phyloP scores from a whole-genome alignment of 306 rosid species.

The Vigna hirtella region DNA sequence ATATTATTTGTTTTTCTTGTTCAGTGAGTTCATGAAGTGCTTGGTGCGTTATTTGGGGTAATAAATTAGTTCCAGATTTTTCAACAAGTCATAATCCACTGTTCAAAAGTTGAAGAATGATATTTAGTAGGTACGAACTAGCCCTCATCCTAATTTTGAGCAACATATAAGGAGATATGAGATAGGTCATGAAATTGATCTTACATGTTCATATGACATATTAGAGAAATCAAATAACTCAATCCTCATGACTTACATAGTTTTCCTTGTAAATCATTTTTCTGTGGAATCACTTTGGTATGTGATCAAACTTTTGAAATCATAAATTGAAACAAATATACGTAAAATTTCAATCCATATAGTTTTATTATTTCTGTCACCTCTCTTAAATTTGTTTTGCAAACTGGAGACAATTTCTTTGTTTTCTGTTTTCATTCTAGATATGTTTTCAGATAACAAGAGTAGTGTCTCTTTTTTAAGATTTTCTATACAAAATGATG shows the following conservation, averaged over 20 bases:
- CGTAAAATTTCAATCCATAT: background rate
- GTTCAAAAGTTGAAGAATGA: conserved; percentile 39
- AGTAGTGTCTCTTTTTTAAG: background rate
- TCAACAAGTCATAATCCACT: conserved; percentile 1
- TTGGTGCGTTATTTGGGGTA: conserved; percentile 32
- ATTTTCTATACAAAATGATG: background rate
- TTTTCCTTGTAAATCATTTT: conserved; percentile 5
- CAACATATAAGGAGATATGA: conserved; percentile 22
- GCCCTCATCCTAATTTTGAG: background rate
- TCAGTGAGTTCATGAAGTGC: conserved; percentile 50
- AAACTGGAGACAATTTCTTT: background rate
- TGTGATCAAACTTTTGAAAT: background rate
- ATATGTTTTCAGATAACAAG: background rate
- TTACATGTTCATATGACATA: background rate
- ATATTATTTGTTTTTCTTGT: conserved; percentile 38
- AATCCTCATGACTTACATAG: background rate
- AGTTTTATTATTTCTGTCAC: background rate
- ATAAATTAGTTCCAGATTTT: conserved; percentile 39
- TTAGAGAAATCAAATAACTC: conserved; percentile 2
- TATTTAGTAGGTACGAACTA: conserved; percentile 45
- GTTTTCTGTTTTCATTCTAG: background rate
- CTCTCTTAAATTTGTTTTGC: conserved; percentile 17
- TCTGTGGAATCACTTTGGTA: conserved; percentile 1
- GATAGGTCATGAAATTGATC: conserved; percentile 32
- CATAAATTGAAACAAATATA: background rate